Evolutionary conservation across 441 rosid species (phyloP), one percentile per base, ranked within the genome.

Genomic region (Gossypium trilobum): DNA sequence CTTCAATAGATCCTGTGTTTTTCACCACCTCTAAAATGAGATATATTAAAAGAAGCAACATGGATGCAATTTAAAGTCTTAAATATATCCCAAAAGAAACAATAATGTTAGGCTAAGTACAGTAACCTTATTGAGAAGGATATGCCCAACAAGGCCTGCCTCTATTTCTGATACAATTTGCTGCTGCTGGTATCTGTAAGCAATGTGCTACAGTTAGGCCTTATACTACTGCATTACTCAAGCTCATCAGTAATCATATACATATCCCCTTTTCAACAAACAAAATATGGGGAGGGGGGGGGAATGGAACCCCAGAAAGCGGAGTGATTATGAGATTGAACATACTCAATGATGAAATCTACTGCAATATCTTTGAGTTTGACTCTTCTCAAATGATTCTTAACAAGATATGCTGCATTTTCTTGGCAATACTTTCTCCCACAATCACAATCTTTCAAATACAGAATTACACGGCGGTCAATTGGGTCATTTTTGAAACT

Each of bases 401-500:
- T 87, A 27, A 92, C 95, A 57, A 81, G 46, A 63, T 62, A 85
- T 54, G 93, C 89, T 50, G 93, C 87, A 72, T 85, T 86, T 81
- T 95, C 98, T 74, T 81, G 94, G 82, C 99, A 95, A 76, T 79
- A 87, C 72, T 77, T 82, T 74, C 88, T 83, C 51, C 90, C 98
- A 74, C 98, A 95, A 31, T 16, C 80, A 81, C 98, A 95, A 61
- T 80, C 85, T 74, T 89, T 89, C 56, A 92, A 74, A 76, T 91
- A 86, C 59, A 95, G 73, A 74, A 90, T 84, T 31, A 92, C 83
- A 1, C 95, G 95, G 1, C 95, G 93, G 73, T 95, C 97, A 67
- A 73, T 80, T 3, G 57, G 73, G 33, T 87, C 87, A 70, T 95
- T 95, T 71, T 84, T 91, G 83, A 92, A 95, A 78, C 78, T 82